Evolutionary conservation across 1,284 basidiomycete species (phyloP).

Genomic region (Ceratobasidium sp.): DNA sequence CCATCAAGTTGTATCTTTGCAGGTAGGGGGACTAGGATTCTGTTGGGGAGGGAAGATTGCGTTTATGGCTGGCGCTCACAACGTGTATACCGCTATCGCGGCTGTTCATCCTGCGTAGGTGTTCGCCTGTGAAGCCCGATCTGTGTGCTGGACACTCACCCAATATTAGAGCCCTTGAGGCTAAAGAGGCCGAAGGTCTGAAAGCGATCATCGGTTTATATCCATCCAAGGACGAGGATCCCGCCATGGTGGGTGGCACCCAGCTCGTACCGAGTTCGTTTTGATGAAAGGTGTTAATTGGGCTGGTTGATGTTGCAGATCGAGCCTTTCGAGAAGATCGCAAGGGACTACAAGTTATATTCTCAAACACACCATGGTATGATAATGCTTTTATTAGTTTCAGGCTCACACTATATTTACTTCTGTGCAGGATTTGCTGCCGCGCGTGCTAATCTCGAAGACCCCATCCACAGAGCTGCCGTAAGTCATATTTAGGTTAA

Average conservation of each 20-base stretch:
- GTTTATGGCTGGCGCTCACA: background rate
- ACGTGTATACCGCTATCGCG: constrained; percentile 15
- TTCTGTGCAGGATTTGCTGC: constrained; percentile 10
- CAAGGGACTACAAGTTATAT: constrained; percentile 30
- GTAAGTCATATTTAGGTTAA: constrained; percentile 9
- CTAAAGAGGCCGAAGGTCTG: constrained; percentile 5
- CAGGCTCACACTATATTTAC: background rate
- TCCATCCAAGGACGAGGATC: constrained; percentile 17
- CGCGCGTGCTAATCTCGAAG: background rate
- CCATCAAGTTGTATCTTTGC: background rate
- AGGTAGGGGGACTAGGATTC: constrained; percentile 18
- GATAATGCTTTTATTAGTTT: background rate
- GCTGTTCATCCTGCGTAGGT: constrained; percentile 23
- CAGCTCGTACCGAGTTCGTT: background rate
- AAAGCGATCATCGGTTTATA: constrained; percentile 13
- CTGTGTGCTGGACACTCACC: background rate
- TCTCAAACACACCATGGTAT: constrained; percentile 4
- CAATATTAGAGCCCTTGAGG: background rate
- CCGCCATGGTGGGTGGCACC: background rate
- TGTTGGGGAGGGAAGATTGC: constrained; percentile 20
- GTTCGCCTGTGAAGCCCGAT: background rate
- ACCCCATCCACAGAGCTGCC: constrained; percentile 7
- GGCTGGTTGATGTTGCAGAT: background rate
- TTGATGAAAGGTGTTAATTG: background rate
- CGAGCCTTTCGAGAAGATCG: constrained; percentile 18